Evolutionary conservation across 371 early-diverging fungal species (phyloP), one percentile per base, ranked within the genome.

Genomic region (Circinella minor): DNA sequence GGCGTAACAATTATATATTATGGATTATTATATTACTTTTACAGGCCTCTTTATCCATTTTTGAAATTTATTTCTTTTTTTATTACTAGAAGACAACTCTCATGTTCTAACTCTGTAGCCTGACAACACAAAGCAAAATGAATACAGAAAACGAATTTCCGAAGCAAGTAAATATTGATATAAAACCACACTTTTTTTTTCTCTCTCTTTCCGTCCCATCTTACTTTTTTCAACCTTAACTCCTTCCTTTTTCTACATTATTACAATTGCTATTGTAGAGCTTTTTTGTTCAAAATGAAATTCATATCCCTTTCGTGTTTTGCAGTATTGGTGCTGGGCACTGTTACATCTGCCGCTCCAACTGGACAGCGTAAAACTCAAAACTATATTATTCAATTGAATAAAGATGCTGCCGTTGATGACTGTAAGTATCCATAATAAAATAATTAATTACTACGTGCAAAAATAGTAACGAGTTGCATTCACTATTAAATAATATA

Each of bases 371-470:
- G 11, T 43, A 43, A 43, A 55, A 15, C 59, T 46, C 64, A 77
- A 36, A 79, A 80, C 38, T 80, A 73, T 61, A 80, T 80, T 43
- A 67, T 80, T 34, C 80, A 77, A 68, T 54, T 80, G 47, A 77
- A 67, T 27, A 62, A 67, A 17, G 55, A 61, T 3, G 70, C 72
- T 37, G 70, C 73, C 57, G 71, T 80, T 62, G 75, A 80, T 55
- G 70, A 72, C 27, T 80, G 80, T 80, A 77, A 55, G 72, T 46
- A 37, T 17, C n/a, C 13, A 59, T 20, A 67, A 39, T 4, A 1
- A 59, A 18, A 36, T 9, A 36, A 13, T 48, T 64, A 0, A 2
- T 27, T 27, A 27, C 27, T 27, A 27, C 27, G 27, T 27, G 27
- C 27, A 27, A 27, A 27, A 27, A 27, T 27, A 27, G 27, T 27